These are phyloP conservation scores for Apophysomyces variabilis DNA, from an alignment of 371 early-diverging fungal genomes.

Conservation along the genomic window DNA sequence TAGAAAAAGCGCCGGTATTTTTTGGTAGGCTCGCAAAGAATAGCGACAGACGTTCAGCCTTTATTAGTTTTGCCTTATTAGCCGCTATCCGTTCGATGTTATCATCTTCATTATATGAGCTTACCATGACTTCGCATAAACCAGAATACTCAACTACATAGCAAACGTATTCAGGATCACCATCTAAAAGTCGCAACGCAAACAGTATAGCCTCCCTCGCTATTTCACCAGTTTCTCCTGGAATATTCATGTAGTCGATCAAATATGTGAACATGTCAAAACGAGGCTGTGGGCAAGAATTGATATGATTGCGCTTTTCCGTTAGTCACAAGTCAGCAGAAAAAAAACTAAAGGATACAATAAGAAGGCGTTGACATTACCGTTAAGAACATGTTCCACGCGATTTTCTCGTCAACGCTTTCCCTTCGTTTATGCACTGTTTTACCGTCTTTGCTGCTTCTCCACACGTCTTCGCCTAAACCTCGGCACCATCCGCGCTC, in stretches of 20 bases:
- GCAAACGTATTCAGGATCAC: slow-evolving; percentile 58
- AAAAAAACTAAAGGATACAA: background rate
- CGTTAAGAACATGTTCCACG: slow-evolving; percentile 52
- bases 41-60: slow-evolving; percentile 51
- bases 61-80: background rate
- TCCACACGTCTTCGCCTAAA: slow-evolving; percentile 54
- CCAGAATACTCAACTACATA: slow-evolving; percentile 58
- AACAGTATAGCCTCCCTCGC: slow-evolving; percentile 55
- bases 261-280: slow-evolving; percentile 57
- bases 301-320: background rate
- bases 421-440: slow-evolving; percentile 45
- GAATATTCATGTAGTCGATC: slow-evolving; percentile 57
- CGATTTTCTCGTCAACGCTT: slow-evolving; percentile 52
- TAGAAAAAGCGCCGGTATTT: slow-evolving; percentile 49
- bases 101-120: background rate
- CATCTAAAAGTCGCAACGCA: slow-evolving; percentile 49
- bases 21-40: slow-evolving; percentile 50
- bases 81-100: too few species aligned
- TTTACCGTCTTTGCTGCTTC: slow-evolving; percentile 51
- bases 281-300: slow-evolving; percentile 37
- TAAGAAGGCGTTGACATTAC: slow-evolving; percentile 22
- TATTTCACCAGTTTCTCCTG: slow-evolving; percentile 59
- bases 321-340: background rate
- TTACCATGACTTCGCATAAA: slow-evolving; percentile 56
- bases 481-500: slow-evolving; percentile 61